Base-by-base conservation (phyloP, 2,329 filamentous ascomycete species). In the Cordyceps cateniannulata region DNA sequence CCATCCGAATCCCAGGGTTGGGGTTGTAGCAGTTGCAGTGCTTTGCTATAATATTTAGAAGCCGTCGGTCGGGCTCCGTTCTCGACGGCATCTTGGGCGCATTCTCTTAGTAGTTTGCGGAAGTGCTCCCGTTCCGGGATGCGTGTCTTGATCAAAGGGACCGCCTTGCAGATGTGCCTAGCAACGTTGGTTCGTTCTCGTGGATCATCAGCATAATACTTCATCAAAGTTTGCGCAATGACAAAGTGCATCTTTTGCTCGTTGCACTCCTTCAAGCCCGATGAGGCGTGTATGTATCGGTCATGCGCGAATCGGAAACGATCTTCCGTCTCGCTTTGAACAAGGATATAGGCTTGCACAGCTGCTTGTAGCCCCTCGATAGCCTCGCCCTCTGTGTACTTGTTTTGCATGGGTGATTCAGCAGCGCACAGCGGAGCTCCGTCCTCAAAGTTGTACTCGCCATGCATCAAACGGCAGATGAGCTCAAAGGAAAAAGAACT, bases 241-340 rank as follows among this genome's bases (percentile, higher is more conserved):
- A 92, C 85, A 67, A 93, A 97, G 73, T 97, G 92, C 93, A 97
- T 97, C 66, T 89, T 89, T 22, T 83, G 78, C 24, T 83, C 77
- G 60, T 89, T 85, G 68, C 84, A 86, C 69, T 93, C 86, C 63
- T 83, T 85, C 56, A 96, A 77, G 5, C 84, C 81, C 16, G 83
- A 79, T 6, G 91, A 86, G 18, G 90, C 91, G 69, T 89, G 86
- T 55, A 92, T 82, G 68, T 96, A 96, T 57, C 93, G 85, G 72
- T 97, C 93, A 71, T 97, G 93, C 38, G 88, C 86, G 71, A 97
- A 97, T 38, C 86, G 85, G 72, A 96, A 97, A 45, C 86, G 83
- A 71, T 96, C 91, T 68, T 97, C 93, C 1, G 87, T 86, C 64
- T 95, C 90, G 22, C 89, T 90, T 1, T 90, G 84, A 60, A 93